Conservation (phyloP, 352 stramenopile species). For the Globisporangium abappressorium region DNA sequence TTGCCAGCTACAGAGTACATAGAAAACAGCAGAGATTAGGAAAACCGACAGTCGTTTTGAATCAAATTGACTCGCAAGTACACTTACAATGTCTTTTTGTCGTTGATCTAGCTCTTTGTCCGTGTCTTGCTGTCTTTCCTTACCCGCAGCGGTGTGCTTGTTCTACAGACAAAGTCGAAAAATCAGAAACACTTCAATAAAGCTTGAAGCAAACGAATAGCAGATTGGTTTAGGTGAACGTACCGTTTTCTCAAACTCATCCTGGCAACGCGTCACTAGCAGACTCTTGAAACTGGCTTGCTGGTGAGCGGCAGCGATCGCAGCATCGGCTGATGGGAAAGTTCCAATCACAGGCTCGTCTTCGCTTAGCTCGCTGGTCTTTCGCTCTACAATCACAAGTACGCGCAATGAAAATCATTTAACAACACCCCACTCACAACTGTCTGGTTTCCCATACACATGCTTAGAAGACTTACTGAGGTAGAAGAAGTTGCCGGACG, state of each 20-base stretch:
- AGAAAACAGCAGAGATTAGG: not conserved
- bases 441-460: not conserved
- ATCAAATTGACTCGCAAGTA: not conserved
- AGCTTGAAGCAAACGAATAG: not conserved
- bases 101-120: slow-evolving; percentile 41
- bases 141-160: slow-evolving; percentile 31
- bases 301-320: slow-evolving; percentile 40
- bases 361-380: slow-evolving; percentile 45
- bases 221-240: not conserved
- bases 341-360: slow-evolving; percentile 64
- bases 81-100: slow-evolving; percentile 55
- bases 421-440: not conserved
- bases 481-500: slow-evolving; percentile 55
- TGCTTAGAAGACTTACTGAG: slow-evolving; percentile 27
- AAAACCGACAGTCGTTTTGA: not conserved
- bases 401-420: not conserved
- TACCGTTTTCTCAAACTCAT: slow-evolving; percentile 81
- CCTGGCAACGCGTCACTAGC: slow-evolving; percentile 73
- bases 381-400: slow-evolving; percentile 33
- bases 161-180: slow-evolving; percentile 25
- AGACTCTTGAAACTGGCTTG: slow-evolving; percentile 72
- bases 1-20: slow-evolving; percentile 33
- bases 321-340: slow-evolving; percentile 50
- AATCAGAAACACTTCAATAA: not conserved
- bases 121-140: slow-evolving; percentile 38